Conservation (phyloP, 202 grass and related monocot genomes). For the Panicum hallii region DNA sequence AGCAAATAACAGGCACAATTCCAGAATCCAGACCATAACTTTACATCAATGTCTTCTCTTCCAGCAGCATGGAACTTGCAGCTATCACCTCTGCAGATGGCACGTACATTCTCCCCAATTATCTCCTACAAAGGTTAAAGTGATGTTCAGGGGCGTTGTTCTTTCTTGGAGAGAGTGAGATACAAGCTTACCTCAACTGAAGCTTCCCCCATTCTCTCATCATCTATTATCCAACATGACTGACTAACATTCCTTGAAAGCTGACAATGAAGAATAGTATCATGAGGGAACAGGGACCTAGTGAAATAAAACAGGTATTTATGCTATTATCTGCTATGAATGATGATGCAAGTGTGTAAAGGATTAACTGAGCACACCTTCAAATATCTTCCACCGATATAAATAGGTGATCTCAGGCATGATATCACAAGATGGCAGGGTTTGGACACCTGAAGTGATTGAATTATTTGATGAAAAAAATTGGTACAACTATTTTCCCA, state of each 20-base stretch:
- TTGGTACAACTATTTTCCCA: neutral
- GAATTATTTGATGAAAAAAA: conserved; percentile 40
- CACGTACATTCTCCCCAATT: conserved; percentile 70
- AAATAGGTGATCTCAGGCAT: conserved; percentile 73
- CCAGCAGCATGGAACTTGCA: conserved; percentile 96
- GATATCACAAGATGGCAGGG: conserved; percentile 68
- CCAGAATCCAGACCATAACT: conserved; percentile 48
- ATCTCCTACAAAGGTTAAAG: conserved; percentile 63
- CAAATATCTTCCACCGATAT: conserved; percentile 91
- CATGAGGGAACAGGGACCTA: neutral
- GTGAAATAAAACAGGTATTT: conserved; percentile 15
- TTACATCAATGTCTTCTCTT: conserved; percentile 99
- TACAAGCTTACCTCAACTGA: conserved; percentile 78
- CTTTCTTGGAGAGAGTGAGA: conserved; percentile 13
- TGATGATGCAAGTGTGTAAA: conserved; percentile 3
- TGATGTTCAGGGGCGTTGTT: conserved; percentile 29
- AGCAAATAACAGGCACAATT: conserved; percentile 36
- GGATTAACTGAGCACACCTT: conserved; percentile 64
- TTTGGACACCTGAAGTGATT: conserved; percentile 60
- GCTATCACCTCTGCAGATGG: conserved; percentile 71
- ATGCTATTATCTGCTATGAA: neutral
- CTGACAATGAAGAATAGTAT: conserved; percentile 47
- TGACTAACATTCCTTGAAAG: conserved; percentile 98
- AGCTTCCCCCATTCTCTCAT: conserved; percentile 99
- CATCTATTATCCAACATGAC: conserved; percentile 97